phyloP scores from a whole-genome alignment of 2,329 filamentous ascomycete species.

The Cercospora beticola region DNA sequence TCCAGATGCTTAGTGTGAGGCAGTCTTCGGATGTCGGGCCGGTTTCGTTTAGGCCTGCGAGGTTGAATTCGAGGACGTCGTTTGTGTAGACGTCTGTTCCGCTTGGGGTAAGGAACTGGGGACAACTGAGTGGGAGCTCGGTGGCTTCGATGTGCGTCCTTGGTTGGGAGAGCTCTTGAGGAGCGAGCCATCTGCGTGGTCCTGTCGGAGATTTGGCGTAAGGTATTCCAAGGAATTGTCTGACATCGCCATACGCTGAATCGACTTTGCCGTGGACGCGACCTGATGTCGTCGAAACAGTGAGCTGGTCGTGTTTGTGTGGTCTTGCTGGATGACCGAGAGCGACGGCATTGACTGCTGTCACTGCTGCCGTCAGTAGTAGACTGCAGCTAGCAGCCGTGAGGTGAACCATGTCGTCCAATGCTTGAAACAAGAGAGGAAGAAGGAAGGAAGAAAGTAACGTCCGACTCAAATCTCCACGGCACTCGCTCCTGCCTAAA shows the following conservation, averaged over 20 bases:
- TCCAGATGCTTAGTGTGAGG: slow-evolving; percentile 49
- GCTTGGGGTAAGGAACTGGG: slow-evolving; percentile 29
- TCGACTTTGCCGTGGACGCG: slow-evolving; percentile 14
- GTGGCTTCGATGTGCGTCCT: slow-evolving; percentile 29
- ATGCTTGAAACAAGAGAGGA: neutral
- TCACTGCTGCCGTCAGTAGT: neutral
- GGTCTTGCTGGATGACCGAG: neutral
- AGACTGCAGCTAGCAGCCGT: neutral
- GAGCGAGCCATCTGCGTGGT: slow-evolving; percentile 33
- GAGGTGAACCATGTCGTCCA: neutral
- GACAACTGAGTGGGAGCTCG: slow-evolving; percentile 31
- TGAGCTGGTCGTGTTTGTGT: neutral
- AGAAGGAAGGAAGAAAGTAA: neutral
- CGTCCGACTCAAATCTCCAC: neutral
- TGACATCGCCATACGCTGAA: slow-evolving; percentile 16
- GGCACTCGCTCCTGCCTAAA: neutral
- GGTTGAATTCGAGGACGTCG: slow-evolving; percentile 35
- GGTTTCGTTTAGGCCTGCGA: slow-evolving; percentile 34
- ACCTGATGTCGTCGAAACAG: slow-evolving; percentile 12
- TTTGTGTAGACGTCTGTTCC: slow-evolving; percentile 26
- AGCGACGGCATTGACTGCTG: neutral
- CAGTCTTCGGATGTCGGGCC: slow-evolving; percentile 46
- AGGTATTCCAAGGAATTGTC: slow-evolving; percentile 40
- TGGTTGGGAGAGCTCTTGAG: slow-evolving; percentile 27
- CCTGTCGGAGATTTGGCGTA: slow-evolving; percentile 39